A percentile compares a stretch with the other conserved stretches of the same genome.
phyloP scores from a whole-genome alignment of 805 yeast genomes.

The Wickerhamomyces chambardii region DNA sequence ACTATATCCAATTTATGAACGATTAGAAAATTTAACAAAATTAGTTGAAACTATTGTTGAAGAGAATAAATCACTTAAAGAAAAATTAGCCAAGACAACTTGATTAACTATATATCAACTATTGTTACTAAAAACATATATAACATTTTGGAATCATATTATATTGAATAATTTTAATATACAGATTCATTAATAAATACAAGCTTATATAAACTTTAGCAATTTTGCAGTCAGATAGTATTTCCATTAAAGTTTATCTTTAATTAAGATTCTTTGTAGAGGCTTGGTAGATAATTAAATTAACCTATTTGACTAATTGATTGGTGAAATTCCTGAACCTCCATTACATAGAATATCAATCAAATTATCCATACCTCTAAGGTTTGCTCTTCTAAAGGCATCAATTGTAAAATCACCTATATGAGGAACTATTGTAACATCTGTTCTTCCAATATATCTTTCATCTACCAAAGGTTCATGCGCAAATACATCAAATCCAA shows the following conservation, averaged over 20 bases:
- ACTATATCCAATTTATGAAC: constrained; percentile 41
- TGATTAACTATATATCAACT: not conserved
- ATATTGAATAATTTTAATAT: too few species aligned
- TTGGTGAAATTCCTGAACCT: constrained; percentile 22
- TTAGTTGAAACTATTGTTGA: constrained; percentile 11
- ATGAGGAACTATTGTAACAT: constrained; percentile 67
- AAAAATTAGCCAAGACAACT: not conserved
- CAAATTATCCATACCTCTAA: constrained; percentile 46
- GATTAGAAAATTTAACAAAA: constrained; percentile 29
- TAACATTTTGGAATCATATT: too few species aligned
- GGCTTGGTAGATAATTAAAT: too few species aligned
- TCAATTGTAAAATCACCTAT: constrained; percentile 60
- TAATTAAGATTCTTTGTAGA: too few species aligned
- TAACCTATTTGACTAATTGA: too few species aligned
- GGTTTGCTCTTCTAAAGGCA: constrained; percentile 42
- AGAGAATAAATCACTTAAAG: constrained; percentile 12
- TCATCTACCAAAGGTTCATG: constrained; percentile 50
- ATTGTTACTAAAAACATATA: too few species aligned
- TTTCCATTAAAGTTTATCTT: too few species aligned
- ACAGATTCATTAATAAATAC: too few species aligned
- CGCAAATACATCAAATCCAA: constrained; percentile 67
- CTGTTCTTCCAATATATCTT: constrained; percentile 43
- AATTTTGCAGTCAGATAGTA: too few species aligned
- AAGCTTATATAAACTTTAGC: too few species aligned
- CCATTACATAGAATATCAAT: constrained; percentile 32